Evolutionary conservation across 1,284 basidiomycete genomes (phyloP).

Genomic region (Flammula alnicola): DNA sequence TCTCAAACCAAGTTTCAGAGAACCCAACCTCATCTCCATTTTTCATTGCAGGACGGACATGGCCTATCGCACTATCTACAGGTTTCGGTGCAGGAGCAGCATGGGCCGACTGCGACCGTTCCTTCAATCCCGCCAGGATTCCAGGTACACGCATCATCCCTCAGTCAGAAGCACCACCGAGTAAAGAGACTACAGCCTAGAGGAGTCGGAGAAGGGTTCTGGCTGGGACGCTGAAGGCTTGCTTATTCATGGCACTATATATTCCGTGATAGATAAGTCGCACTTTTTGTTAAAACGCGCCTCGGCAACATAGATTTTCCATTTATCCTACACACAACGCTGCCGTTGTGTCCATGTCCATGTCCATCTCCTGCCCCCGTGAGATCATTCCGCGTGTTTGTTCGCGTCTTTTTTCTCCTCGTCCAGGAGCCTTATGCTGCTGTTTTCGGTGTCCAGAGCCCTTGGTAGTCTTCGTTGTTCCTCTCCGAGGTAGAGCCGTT

Average conservation of each 20-base stretch:
- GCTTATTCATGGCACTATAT: background rate
- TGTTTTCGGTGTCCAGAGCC: slow-evolving; percentile 20
- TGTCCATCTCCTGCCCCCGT: background rate
- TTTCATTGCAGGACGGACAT: slow-evolving; percentile 80
- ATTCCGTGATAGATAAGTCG: slow-evolving; percentile 6
- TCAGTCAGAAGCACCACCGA: slow-evolving; percentile 31
- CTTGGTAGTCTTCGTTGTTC: slow-evolving; percentile 48
- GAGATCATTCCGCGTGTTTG: background rate
- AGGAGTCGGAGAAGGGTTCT: background rate
- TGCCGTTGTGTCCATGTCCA: background rate
- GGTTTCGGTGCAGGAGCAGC: slow-evolving; percentile 90
- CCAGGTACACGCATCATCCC: slow-evolving; percentile 85
- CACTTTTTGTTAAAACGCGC: slow-evolving; percentile 4
- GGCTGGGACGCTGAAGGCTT: no score
- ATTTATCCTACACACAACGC: slow-evolving; percentile 4
- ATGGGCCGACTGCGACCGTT: slow-evolving; percentile 95
- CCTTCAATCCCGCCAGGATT: slow-evolving; percentile 93
- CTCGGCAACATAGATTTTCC: slow-evolving; percentile 5
- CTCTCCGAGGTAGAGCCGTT: slow-evolving; percentile 65
- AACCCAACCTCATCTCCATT: slow-evolving; percentile 11
- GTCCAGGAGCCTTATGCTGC: slow-evolving; percentile 22
- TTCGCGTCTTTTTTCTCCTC: slow-evolving; percentile 17
- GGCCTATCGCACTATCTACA: slow-evolving; percentile 93
- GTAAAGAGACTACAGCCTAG: slow-evolving; percentile 17
- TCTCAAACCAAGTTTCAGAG: slow-evolving; percentile 1